A percentile compares a stretch with the other conserved stretches of the same genome.
Conservation (phyloP, 148 eudicot species). For the Bassia scoparia region DNA sequence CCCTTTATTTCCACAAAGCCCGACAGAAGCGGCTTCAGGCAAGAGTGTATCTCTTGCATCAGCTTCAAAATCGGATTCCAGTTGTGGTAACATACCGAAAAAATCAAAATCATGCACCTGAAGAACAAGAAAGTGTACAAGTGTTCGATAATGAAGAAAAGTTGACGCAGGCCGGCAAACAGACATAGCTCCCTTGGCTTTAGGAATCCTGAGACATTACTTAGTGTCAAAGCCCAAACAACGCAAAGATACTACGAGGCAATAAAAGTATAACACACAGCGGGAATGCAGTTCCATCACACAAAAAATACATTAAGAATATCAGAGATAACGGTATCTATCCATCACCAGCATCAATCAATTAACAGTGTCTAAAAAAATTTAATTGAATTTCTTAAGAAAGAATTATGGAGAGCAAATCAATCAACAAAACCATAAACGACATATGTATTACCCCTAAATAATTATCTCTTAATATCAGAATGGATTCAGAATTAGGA, state of each 20-base stretch:
- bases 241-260: not conserved
- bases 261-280: not conserved
- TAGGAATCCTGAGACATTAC: not conserved
- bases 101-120: conserved; percentile 99
- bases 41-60: conserved; percentile 98
- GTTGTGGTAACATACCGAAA: conserved; percentile 84
- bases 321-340: no score
- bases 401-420: no score
- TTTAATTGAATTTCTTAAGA: no score
- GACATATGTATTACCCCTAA: no score
- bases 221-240: no score
- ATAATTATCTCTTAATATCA: no score
- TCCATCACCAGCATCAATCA: no score
- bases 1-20: conserved; percentile 96
- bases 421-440: no score
- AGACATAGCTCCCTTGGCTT: not conserved
- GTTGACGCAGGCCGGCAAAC: not conserved
- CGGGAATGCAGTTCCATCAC: not conserved
- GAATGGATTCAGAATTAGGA: no score
- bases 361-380: no score
- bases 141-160: conserved; percentile 5
- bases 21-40: conserved; percentile 95
- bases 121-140: conserved; percentile 14
- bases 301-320: no score
- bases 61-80: conserved; percentile 79